phyloP scores from a whole-genome alignment of 2,329 filamentous ascomycete genomes.

The Ophiostoma himal-ulmi region DNA sequence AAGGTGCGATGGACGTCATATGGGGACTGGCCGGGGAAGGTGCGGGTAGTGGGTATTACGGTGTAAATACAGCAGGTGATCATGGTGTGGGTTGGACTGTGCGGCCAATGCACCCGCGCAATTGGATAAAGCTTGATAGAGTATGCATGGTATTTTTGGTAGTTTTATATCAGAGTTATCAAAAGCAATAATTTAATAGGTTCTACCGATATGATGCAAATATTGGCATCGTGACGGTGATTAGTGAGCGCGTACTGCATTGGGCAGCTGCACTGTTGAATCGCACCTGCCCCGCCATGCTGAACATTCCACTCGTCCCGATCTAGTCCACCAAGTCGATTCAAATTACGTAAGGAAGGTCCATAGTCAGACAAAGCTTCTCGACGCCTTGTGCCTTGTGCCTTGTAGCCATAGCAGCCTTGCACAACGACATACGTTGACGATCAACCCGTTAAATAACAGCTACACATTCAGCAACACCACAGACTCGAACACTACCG shows the following conservation, averaged over 20 bases:
- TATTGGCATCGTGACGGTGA: not conserved
- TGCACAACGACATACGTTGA: not conserved
- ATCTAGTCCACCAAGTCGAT: constrained; percentile 11
- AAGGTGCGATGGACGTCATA: constrained; percentile 19
- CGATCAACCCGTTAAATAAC: too few relatives aligned
- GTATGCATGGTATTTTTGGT: not conserved
- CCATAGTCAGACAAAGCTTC: not conserved
- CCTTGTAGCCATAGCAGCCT: not conserved
- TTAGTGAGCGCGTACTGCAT: constrained; percentile 5
- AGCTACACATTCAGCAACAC: not conserved
- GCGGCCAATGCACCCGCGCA: not conserved
- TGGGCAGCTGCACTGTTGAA: not conserved
- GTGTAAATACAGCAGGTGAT: constrained; percentile 5
- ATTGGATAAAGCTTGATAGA: not conserved
- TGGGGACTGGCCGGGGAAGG: constrained; percentile 1
- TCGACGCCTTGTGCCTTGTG: not conserved
- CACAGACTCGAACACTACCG: not conserved
- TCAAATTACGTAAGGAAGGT: constrained; percentile 7
- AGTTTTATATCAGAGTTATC: too few relatives aligned
- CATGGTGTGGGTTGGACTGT: not conserved
- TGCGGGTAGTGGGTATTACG: not conserved
- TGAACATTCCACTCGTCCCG: not conserved
- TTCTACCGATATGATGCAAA: not conserved
- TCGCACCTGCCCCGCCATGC: constrained; percentile 22
- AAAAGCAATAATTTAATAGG: not conserved